Conservation (phyloP, 495 filamentous ascomycete genomes). For the Neurospora sp. region DNA sequence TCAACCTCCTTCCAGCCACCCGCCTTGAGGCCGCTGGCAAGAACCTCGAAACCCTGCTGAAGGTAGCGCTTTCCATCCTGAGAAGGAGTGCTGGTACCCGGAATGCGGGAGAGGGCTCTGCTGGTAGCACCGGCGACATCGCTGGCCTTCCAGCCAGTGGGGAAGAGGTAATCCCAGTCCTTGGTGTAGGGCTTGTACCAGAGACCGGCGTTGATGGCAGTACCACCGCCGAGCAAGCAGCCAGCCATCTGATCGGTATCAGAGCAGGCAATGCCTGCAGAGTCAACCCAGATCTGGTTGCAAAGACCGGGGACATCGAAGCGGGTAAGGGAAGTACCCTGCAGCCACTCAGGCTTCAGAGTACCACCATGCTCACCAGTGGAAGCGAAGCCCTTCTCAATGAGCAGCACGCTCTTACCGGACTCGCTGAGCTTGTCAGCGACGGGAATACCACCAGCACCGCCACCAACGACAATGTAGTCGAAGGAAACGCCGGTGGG, state of each 20-base stretch:
- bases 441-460: constrained; percentile 54
- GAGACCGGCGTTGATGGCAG: constrained; percentile 60
- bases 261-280: constrained; percentile 51
- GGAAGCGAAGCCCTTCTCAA: constrained; percentile 55
- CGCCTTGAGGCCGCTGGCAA: constrained; percentile 41
- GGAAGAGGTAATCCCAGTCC: constrained; percentile 70
- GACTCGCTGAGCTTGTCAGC: constrained; percentile 54
- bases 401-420: constrained; percentile 53
- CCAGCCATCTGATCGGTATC: constrained; percentile 66
- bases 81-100: constrained; percentile 58
- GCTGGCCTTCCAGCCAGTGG: constrained; percentile 56
- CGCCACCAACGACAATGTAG: constrained; percentile 58
- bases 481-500: constrained; percentile 45
- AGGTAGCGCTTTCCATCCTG: constrained; percentile 58
- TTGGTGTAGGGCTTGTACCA: constrained; percentile 38
- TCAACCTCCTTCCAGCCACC: constrained; percentile 53
- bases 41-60: constrained; percentile 52
- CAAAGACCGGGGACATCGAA: constrained; percentile 75
- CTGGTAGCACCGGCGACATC: constrained; percentile 49
- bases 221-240: constrained; percentile 67
- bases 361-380: constrained; percentile 49
- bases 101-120: constrained; percentile 57
- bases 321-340: constrained; percentile 56
- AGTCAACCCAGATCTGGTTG: constrained; percentile 57
- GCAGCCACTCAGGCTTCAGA: constrained; percentile 50